Percentiles rank a stretch among this genome's conserved stretches.
phyloP scores from a whole-genome alignment of 169 alveolate species.

The Plasmodium inui region DNA sequence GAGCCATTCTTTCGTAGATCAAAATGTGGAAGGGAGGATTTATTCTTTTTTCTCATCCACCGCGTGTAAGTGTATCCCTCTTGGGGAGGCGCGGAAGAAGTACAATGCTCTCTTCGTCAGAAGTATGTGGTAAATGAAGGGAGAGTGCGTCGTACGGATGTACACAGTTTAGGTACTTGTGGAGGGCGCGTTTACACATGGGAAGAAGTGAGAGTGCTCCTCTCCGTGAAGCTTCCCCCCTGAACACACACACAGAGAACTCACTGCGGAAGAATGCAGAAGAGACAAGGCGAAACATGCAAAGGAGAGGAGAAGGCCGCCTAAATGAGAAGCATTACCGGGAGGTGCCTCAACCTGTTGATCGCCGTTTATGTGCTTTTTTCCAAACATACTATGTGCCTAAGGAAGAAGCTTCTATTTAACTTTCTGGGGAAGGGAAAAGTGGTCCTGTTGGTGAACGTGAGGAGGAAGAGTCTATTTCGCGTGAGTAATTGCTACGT shows the following conservation, averaged over 20 bases:
- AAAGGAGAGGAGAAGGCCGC: background rate
- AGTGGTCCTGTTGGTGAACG: background rate
- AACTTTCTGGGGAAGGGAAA: conserved; percentile 4
- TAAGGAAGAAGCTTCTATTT: conserved; percentile 23
- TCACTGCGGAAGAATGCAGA: background rate
- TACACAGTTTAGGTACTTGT: background rate
- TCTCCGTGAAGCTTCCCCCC: background rate
- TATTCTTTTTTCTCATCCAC: background rate
- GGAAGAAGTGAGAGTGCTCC: background rate
- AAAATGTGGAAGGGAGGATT: background rate
- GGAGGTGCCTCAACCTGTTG: conserved; percentile 10
- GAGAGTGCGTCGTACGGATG: background rate
- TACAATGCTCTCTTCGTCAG: background rate
- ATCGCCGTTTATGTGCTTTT: background rate
- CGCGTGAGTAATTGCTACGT: conserved; percentile 14
- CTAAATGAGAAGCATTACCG: conserved; percentile 13
- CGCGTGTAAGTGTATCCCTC: background rate
- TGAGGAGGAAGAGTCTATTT: conserved; percentile 2
- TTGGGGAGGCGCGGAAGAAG: background rate
- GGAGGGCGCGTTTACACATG: background rate
- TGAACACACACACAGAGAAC: background rate
- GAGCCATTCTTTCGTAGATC: background rate
- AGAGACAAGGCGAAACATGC: background rate
- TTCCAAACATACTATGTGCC: conserved; percentile 28
- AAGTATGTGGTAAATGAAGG: background rate